Evolutionary conservation across 306 rosid genomes (phyloP).

Genomic region (Dalbergia cultrata): DNA sequence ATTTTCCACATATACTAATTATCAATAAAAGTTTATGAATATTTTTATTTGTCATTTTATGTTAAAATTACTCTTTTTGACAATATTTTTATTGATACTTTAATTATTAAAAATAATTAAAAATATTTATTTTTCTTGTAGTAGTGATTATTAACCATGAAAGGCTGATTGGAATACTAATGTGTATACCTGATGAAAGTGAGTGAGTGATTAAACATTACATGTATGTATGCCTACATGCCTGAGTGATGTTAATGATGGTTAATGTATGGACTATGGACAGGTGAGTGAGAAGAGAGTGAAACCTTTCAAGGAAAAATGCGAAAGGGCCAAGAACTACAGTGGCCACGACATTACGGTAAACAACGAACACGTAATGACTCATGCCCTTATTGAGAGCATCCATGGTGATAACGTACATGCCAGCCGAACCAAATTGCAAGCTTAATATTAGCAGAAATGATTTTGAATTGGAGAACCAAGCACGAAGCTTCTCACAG

Average conservation of each 20-base stretch:
- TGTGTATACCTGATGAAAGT: not conserved
- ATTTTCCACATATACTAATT: too few species aligned
- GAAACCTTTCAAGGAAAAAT: slow-evolving; percentile 73
- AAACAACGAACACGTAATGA: slow-evolving; percentile 79
- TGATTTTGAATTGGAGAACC: slow-evolving; percentile 53
- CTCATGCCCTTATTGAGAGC: slow-evolving; percentile 83
- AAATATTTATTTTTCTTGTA: too few species aligned
- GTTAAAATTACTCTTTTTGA: too few species aligned
- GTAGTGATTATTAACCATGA: not conserved
- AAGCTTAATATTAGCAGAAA: slow-evolving; percentile 70
- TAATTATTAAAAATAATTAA: too few species aligned
- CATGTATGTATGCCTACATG: not conserved
- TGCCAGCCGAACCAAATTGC: slow-evolving; percentile 91
- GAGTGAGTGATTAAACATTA: not conserved
- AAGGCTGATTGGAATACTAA: not conserved
- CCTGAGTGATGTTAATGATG: not conserved
- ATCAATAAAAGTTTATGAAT: too few species aligned
- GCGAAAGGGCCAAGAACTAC: slow-evolving; percentile 79
- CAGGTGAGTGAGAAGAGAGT: not conserved
- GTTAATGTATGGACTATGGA: not conserved
- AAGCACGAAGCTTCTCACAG: slow-evolving; percentile 25
- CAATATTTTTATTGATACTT: too few species aligned
- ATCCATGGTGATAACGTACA: slow-evolving; percentile 77
- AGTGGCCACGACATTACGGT: slow-evolving; percentile 81
- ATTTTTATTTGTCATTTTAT: too few species aligned